These are phyloP conservation scores for Beta vulgaris DNA, from an alignment of 148 eudicot species.

Conservation along the genomic window DNA sequence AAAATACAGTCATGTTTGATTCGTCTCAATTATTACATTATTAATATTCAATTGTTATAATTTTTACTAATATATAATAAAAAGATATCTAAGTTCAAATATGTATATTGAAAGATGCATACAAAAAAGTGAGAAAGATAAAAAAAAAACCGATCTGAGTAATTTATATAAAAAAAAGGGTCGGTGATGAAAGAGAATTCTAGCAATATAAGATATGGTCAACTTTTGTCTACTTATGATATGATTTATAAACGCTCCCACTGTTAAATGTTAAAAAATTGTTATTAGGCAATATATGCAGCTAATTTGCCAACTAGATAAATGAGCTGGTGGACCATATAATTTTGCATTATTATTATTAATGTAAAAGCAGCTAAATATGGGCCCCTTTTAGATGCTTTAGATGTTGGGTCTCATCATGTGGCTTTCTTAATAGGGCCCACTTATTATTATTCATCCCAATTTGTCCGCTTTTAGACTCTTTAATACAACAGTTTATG, in stretches of 20 bases:
- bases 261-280: no score
- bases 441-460: background rate
- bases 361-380: background rate
- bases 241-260: conserved; percentile 18
- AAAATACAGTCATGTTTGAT: no score
- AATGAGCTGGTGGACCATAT: conserved; percentile 29
- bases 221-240: conserved; percentile 29
- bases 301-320: conserved; percentile 21
- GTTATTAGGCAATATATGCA: conserved; percentile 16
- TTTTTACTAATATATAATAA: no score
- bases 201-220: background rate
- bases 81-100: no score
- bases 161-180: background rate
- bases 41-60: no score
- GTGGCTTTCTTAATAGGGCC: conserved; percentile 8
- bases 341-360: conserved; percentile 2
- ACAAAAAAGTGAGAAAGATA: background rate
- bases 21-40: no score
- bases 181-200: conserved; percentile 12
- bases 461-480: background rate
- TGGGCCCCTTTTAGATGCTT: conserved; percentile 18
- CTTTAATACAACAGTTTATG: background rate
- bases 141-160: background rate
- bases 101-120: no score
- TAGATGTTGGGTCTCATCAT: conserved; percentile 34